Conservation (phyloP, 2,329 filamentous ascomycete species). For the Keithomyces neogunnii region DNA sequence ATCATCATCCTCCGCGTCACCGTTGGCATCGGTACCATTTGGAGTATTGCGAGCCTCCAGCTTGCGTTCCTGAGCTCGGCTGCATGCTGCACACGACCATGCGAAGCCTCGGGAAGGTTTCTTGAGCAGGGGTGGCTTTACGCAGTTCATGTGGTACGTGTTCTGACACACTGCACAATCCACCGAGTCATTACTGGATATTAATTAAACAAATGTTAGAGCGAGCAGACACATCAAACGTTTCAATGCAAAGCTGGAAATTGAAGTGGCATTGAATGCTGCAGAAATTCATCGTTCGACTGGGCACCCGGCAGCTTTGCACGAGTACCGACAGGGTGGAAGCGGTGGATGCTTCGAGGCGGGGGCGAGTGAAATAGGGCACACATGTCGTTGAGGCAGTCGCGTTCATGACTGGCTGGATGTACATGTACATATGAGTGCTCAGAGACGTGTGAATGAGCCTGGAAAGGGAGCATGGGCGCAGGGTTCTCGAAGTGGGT, state of each 20-base stretch:
- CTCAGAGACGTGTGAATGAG: neutral
- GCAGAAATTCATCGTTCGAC: neutral
- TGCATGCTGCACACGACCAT: conserved; percentile 95
- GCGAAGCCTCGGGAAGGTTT: conserved; percentile 96
- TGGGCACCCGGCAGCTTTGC: neutral
- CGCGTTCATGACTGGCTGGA: conserved; percentile 7
- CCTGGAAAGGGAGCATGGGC: conserved; percentile 4
- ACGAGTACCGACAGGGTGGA: neutral
- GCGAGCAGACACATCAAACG: neutral
- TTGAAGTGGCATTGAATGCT: neutral
- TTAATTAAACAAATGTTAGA: neutral
- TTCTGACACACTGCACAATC: conserved; percentile 92
- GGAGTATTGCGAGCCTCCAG: conserved; percentile 85
- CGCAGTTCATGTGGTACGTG: conserved; percentile 98
- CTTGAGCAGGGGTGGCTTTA: conserved; percentile 82
- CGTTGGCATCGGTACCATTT: conserved; percentile 57
- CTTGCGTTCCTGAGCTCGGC: conserved; percentile 87
- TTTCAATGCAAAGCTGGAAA: neutral
- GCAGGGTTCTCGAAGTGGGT: conserved; percentile 7
- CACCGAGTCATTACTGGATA: conserved; percentile 74
- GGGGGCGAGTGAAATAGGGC: conserved; percentile 2
- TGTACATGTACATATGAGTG: conserved; percentile 14
- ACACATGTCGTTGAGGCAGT: conserved; percentile 6
- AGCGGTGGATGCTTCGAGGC: neutral
- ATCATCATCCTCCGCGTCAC: conserved; percentile 59